Evolutionary conservation across 2,329 filamentous ascomycete genomes (phyloP).

Genomic region (Ophiocordyceps polyrhachis-furcata): DNA sequence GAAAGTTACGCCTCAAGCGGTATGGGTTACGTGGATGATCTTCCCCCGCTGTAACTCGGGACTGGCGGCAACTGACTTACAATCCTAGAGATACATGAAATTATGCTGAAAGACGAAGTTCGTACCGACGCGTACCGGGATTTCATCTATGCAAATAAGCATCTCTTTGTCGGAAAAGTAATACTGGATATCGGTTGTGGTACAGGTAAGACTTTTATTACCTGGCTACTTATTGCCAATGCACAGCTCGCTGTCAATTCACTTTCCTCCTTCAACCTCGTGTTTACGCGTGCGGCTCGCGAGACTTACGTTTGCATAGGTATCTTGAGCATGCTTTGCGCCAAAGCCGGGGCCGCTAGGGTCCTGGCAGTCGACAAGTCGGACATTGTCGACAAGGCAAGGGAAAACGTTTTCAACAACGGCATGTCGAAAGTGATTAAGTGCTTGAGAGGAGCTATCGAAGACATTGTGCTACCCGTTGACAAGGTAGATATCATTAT

Average conservation of each 20-base stretch:
- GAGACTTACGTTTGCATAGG: slow-evolving; percentile 21
- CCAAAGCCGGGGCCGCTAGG: slow-evolving; percentile 66
- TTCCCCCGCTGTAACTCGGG: too few species aligned
- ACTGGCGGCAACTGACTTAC: not conserved
- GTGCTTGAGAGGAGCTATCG: slow-evolving; percentile 68
- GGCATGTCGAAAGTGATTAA: slow-evolving; percentile 55
- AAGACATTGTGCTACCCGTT: slow-evolving; percentile 65
- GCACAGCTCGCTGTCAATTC: not conserved
- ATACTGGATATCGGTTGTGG: slow-evolving; percentile 86
- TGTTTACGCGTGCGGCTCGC: too few species aligned
- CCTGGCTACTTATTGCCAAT: not conserved
- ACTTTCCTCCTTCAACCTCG: not conserved
- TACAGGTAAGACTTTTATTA: slow-evolving; percentile 27
- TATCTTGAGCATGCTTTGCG: slow-evolving; percentile 88
- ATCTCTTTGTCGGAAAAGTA: slow-evolving; percentile 68
- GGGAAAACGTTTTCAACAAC: slow-evolving; percentile 70
- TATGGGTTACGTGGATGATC: slow-evolving; percentile 15
- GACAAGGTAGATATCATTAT: slow-evolving; percentile 83
- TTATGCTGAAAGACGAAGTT: slow-evolving; percentile 81
- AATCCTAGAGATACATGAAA: slow-evolving; percentile 64
- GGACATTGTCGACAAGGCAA: slow-evolving; percentile 71
- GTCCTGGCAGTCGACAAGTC: slow-evolving; percentile 90
- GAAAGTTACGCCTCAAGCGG: slow-evolving; percentile 45
- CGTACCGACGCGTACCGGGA: slow-evolving; percentile 86
- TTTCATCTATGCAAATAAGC: slow-evolving; percentile 84